Evolutionary conservation across 1,284 basidiomycete species (phyloP).

Genomic region (Tilletiaria anomala): DNA sequence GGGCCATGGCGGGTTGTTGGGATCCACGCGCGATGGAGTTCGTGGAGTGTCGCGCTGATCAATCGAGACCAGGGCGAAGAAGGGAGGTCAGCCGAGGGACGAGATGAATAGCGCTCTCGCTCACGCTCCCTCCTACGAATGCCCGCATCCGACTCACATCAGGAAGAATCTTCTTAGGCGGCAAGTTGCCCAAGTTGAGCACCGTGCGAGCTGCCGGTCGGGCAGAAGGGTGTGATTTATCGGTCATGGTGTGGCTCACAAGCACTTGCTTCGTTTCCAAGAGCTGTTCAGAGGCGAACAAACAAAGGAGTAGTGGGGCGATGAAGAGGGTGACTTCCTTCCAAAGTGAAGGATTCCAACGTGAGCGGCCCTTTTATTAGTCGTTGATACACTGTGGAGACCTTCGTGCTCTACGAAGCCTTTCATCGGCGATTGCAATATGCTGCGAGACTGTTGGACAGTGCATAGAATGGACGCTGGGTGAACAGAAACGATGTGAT

Average conservation of each 20-base stretch:
- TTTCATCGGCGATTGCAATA: no score
- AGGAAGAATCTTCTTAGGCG: slow-evolving; percentile 30
- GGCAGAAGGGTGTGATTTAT: slow-evolving; percentile 26
- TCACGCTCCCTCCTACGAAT: slow-evolving; percentile 14
- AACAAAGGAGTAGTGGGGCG: no score
- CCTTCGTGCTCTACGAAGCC: no score
- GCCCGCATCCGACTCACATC: slow-evolving; percentile 12
- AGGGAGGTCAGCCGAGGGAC: not conserved
- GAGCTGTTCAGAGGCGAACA: no score
- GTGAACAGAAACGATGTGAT: no score
- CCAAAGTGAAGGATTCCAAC: no score
- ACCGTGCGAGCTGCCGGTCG: slow-evolving; percentile 35
- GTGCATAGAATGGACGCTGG: no score
- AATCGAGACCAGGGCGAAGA: not conserved
- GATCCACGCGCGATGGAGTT: slow-evolving; percentile 44
- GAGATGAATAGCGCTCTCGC: slow-evolving; percentile 1
- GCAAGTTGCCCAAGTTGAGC: slow-evolving; percentile 38
- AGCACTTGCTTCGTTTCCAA: no score
- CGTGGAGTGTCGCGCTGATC: slow-evolving; percentile 12
- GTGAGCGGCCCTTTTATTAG: no score
- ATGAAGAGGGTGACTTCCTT: no score
- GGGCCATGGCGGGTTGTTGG: slow-evolving; percentile 94
- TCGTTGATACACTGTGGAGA: no score
- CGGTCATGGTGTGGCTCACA: slow-evolving; percentile 18
- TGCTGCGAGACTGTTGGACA: no score